Evolutionary conservation across 2,329 filamentous ascomycete genomes (phyloP).

Genomic region (Pseudocercospora fijiensis): DNA sequence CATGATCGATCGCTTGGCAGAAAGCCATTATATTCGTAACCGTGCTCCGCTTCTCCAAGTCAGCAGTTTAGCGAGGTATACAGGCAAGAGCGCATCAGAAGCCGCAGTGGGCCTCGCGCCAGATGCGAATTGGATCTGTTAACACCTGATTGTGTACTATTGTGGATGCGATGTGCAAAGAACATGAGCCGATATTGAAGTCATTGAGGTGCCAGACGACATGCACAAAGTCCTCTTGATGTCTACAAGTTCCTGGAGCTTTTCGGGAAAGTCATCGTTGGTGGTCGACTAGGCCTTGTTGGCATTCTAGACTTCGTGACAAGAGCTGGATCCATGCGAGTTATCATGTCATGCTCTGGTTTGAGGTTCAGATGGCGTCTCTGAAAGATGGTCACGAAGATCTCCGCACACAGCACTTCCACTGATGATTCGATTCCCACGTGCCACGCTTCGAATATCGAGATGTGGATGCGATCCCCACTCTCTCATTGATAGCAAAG

Average conservation of each 20-base stretch:
- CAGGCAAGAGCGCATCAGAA: background rate
- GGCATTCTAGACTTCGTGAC: slow-evolving; percentile 28
- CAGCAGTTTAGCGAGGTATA: background rate
- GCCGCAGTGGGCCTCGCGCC: background rate
- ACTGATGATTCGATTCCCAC: background rate
- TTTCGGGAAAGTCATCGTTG: slow-evolving; percentile 11
- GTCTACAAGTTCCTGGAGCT: slow-evolving; percentile 15
- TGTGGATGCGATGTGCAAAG: background rate
- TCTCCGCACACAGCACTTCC: background rate
- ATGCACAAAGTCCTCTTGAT: background rate
- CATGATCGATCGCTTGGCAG: background rate
- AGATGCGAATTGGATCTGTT: background rate
- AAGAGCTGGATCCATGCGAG: slow-evolving; percentile 8
- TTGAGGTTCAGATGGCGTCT: background rate
- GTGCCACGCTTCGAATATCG: background rate
- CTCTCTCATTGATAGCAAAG: background rate
- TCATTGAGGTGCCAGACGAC: background rate
- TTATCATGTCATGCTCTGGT: background rate
- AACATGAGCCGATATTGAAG: background rate
- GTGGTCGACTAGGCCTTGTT: slow-evolving; percentile 17
- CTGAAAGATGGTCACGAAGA: background rate
- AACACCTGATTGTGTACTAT: background rate
- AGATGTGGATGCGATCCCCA: background rate
- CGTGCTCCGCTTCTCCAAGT: background rate
- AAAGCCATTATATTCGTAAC: background rate